A percentile compares a stretch with the other conserved stretches of the same genome.
Evolutionary conservation across 2,329 filamentous ascomycete genomes (phyloP).

Genomic region (Colletotrichum sp.): DNA sequence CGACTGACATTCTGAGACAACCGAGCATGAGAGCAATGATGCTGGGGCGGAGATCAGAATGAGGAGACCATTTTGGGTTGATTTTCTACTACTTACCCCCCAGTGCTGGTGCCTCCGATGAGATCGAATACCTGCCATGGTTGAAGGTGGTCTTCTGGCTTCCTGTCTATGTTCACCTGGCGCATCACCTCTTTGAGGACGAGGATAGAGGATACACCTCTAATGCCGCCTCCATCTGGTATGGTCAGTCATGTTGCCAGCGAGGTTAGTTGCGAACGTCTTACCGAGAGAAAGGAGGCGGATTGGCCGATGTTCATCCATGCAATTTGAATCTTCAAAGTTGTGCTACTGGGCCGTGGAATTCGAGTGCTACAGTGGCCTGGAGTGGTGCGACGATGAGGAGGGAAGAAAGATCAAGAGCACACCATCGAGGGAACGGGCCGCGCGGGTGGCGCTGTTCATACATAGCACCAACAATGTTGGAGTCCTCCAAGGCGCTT

Average conservation of each 20-base stretch:
- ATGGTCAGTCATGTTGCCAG: neutral
- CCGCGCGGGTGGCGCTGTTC: neutral
- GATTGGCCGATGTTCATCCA: neutral
- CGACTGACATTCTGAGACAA: slow-evolving; percentile 24
- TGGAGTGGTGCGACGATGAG: rapidly evolving
- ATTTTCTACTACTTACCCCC: neutral
- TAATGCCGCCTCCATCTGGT: slow-evolving; percentile 19
- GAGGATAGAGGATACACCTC: slow-evolving; percentile 15
- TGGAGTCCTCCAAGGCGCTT: neutral
- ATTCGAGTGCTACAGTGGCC: rapidly evolving
- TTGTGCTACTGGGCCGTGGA: rapidly evolving
- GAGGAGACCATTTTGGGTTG: rapidly evolving
- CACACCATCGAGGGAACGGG: neutral
- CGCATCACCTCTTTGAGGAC: slow-evolving; percentile 20
- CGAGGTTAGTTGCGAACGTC: neutral
- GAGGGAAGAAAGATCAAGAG: neutral
- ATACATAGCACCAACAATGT: neutral
- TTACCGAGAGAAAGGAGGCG: slow-evolving; percentile 7
- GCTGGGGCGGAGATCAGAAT: neutral
- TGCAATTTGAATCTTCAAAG: neutral
- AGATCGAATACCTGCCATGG: slow-evolving; percentile 23
- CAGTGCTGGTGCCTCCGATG: slow-evolving; percentile 22
- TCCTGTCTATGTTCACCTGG: slow-evolving; percentile 3
- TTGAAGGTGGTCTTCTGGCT: neutral
- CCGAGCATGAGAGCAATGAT: slow-evolving; percentile 28